Evolutionary conservation across 2,329 filamentous ascomycete genomes (phyloP), one percentile per base, ranked within the genome.

Genomic region (Chalaropsis ovoidea): DNA sequence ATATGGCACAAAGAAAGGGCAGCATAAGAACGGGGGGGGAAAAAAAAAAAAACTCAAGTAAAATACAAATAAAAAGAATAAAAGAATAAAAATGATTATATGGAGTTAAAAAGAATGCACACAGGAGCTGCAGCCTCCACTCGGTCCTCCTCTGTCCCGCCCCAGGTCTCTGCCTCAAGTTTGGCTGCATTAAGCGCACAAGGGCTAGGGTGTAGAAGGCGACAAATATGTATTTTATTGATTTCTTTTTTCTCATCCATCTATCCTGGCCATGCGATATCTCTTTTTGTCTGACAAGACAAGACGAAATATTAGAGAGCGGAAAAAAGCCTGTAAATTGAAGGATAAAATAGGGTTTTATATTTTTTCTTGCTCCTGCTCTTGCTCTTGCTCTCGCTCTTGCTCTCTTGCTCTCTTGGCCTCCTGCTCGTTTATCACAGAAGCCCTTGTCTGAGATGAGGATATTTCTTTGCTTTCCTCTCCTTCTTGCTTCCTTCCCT

Each of bases 181-280:
- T 56, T 56, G 52, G 52, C 52, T 56, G 8, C 24, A 35, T 56
- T n/a, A 56, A 56, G 52, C 52, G 13, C 13, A 56, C 52, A 56
- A 31, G 52, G 52, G 6, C 24, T 15, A 61, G 39, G 58, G 58
- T 41, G 10, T n/a, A 61, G 58, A 41, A 61, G 35, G 19, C 35
- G 22, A 41, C n/a, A 7, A 49, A 45, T 4, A 49, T 22, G 19
- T 7, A 19, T 61, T 42, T 61, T 11, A 61, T 61, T 61, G 17
- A 19, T 41, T 61, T 42, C 19, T 61, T 61, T 61, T 27, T 22
- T 41, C 39, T 60, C 1, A 11, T 41, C 35, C 17, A 11, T 39
- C 11, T 39, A 5, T 41, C 39, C 39, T 61, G 17, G 17, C 2
- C 39, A 31, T 41, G 31, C n/a, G 39, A 42, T 42, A 61, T 61